Evolutionary conservation across 2,329 filamentous ascomycete genomes (phyloP).

Genomic region (Coniochaeta pulveracea): DNA sequence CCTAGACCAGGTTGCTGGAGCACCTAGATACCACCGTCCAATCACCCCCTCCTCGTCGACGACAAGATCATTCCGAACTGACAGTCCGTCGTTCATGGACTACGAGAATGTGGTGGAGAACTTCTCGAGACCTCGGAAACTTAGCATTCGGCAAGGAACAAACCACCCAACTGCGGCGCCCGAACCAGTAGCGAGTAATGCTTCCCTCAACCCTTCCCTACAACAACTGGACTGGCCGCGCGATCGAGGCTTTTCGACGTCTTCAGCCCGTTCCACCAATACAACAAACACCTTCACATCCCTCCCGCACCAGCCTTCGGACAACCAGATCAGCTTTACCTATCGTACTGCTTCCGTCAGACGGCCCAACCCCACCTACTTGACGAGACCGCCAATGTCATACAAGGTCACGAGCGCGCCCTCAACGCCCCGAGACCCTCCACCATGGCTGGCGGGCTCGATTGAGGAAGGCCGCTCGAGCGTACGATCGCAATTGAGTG

Average conservation of each 20-base stretch:
- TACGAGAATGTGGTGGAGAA: constrained; percentile 33
- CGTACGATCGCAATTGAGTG: constrained; percentile 43
- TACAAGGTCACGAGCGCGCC: constrained; percentile 12
- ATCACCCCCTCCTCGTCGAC: constrained; percentile 12
- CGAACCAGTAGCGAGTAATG: constrained; percentile 11
- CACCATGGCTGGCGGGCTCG: constrained; percentile 32
- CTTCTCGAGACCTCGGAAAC: constrained; percentile 48
- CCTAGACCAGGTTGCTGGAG: background rate
- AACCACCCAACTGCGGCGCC: constrained; percentile 13
- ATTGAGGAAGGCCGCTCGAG: constrained; percentile 42
- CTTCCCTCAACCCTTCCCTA: constrained; percentile 11
- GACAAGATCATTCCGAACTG: constrained; percentile 7
- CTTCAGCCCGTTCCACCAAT: constrained; percentile 31
- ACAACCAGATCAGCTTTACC: constrained; percentile 23
- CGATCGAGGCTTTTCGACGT: constrained; percentile 32
- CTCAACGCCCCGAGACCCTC: constrained; percentile 18
- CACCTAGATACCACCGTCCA: constrained; percentile 6
- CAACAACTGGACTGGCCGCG: constrained; percentile 25
- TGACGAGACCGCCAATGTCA: constrained; percentile 17
- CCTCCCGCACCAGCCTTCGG: constrained; percentile 24
- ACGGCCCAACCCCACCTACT: background rate
- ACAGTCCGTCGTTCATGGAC: background rate
- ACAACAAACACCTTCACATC: constrained; percentile 32
- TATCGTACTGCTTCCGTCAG: constrained; percentile 11
- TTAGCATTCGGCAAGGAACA: constrained; percentile 33